phyloP scores from a whole-genome alignment of 495 filamentous ascomycete species.

The Hypoxylon perforatum region DNA sequence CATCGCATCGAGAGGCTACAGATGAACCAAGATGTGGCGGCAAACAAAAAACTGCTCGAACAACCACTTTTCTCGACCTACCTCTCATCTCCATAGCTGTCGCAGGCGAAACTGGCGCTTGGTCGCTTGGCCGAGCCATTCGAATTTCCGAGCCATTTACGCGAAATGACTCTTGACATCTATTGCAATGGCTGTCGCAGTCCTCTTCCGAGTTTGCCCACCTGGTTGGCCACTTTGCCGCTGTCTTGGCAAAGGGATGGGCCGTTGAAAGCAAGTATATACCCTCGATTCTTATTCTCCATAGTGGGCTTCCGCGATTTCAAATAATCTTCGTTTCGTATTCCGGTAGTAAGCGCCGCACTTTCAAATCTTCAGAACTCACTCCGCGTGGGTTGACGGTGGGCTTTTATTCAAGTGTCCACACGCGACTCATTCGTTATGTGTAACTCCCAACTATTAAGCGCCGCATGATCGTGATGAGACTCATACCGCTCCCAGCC shows the following conservation, averaged over 20 bases:
- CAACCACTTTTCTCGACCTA: constrained; percentile 11
- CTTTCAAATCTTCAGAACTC: constrained; percentile 21
- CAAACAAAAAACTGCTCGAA: constrained; percentile 20
- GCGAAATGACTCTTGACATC: constrained; percentile 21
- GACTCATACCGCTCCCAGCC: neutral
- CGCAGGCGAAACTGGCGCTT: constrained; percentile 19
- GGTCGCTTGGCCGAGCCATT: constrained; percentile 2
- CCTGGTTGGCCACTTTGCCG: constrained; percentile 37
- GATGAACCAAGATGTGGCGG: constrained; percentile 26
- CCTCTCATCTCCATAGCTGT: constrained; percentile 12
- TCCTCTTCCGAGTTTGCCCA: constrained; percentile 4
- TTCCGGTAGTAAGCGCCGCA: constrained; percentile 27
- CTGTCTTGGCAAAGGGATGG: constrained; percentile 28
- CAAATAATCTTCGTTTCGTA: constrained; percentile 9
- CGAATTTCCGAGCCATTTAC: neutral
- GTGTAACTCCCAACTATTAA: constrained; percentile 24
- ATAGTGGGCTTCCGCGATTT: neutral
- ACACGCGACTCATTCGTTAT: constrained; percentile 13
- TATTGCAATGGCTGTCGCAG: constrained; percentile 15
- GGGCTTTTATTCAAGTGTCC: constrained; percentile 2
- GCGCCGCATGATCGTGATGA: constrained; percentile 18
- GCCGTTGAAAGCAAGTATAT: constrained; percentile 2
- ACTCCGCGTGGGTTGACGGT: constrained; percentile 11
- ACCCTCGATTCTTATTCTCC: constrained; percentile 1
- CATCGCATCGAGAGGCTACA: constrained; percentile 41